Conservation (phyloP, 345 rosid genomes). For the Theobroma cacao region DNA sequence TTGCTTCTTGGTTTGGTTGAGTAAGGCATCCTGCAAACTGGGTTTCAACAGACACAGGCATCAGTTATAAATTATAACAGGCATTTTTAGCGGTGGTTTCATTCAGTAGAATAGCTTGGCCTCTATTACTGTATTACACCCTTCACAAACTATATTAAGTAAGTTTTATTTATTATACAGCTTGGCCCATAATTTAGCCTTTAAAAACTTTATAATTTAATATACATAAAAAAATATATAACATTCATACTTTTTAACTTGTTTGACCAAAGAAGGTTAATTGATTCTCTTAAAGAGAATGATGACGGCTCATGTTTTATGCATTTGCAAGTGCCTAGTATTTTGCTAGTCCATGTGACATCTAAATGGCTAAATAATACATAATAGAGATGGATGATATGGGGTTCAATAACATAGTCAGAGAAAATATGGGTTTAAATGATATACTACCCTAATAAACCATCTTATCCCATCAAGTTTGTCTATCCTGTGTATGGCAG, state of each 20-base stretch:
- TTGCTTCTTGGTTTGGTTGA: conserved; percentile 34
- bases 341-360: no score
- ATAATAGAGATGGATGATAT: no score
- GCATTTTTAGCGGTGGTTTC: background rate
- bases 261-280: no score
- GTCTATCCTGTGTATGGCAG: background rate
- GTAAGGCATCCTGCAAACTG: conserved; percentile 41
- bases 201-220: no score
- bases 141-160: background rate
- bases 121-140: background rate
- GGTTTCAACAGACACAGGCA: background rate
- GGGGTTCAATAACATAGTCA: no score
- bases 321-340: no score
- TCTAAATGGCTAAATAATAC: no score
- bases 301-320: no score
- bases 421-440: background rate
- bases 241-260: no score
- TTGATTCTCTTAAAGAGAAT: no score
- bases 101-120: background rate
- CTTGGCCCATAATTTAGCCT: background rate
- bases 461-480: background rate
- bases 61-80: background rate
- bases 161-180: background rate
- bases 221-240: no score
- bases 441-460: background rate